These are phyloP conservation scores for Herpomyces periplanetae DNA, from an alignment of 2,329 filamentous ascomycete species.

Conservation along the genomic window DNA sequence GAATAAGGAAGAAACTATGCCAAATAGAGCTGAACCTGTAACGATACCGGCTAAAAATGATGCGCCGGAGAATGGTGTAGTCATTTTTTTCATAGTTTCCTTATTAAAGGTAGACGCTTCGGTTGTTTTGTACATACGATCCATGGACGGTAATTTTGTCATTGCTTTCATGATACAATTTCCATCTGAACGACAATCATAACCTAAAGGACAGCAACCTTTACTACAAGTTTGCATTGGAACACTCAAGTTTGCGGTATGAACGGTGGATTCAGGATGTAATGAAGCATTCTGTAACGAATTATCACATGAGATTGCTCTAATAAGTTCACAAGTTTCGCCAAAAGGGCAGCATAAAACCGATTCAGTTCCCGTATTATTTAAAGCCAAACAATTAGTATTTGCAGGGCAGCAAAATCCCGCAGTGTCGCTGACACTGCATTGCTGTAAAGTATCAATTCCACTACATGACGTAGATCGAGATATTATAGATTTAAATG, in stretches of 20 bases:
- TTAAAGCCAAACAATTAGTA: slow-evolving; percentile 17
- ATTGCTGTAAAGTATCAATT: too few relatives aligned
- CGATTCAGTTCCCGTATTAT: slow-evolving; percentile 18
- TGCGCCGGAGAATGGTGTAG: too few relatives aligned
- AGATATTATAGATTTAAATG: too few relatives aligned
- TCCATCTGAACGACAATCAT: slow-evolving; percentile 16
- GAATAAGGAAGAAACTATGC: too few relatives aligned
- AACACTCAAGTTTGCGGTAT: slow-evolving; percentile 20
- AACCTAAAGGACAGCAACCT: slow-evolving; percentile 31
- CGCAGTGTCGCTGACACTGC: too few relatives aligned
- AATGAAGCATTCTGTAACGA: slow-evolving; percentile 16
- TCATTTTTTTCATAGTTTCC: too few relatives aligned
- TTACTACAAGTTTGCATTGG: slow-evolving; percentile 16
- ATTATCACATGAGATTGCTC: slow-evolving; percentile 22
- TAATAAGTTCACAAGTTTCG: slow-evolving; percentile 17
- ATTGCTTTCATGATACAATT: slow-evolving; percentile 15
- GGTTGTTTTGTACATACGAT: too few relatives aligned
- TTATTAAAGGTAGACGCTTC: too few relatives aligned
- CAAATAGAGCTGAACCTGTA: too few relatives aligned
- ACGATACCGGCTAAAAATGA: too few relatives aligned
- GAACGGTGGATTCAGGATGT: slow-evolving; percentile 18
- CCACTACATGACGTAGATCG: too few relatives aligned
- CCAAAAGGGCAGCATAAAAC: slow-evolving; percentile 26
- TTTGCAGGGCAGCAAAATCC: slow-evolving; percentile 24
- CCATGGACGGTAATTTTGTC: too few relatives aligned